Base-by-base conservation (phyloP, 1,284 basidiomycete genomes). In the Pseudozyma hubeiensis region DNA sequence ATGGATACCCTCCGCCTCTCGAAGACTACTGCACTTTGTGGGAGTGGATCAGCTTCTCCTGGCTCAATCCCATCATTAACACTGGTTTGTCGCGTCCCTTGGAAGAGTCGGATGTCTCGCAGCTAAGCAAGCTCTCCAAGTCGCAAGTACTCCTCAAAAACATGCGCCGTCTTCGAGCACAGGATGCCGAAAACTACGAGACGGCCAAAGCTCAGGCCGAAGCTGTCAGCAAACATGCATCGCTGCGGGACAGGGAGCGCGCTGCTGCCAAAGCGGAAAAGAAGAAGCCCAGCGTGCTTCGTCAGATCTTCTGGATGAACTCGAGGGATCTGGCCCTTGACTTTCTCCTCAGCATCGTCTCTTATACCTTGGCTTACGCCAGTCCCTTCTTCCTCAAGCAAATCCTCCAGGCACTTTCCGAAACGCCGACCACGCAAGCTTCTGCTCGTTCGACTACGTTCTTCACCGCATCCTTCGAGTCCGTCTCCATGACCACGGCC, bases 31-130 rank as follows among this genome's bases (percentile, higher is more conserved):
- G 89, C 44, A 90, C 87, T n/a, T 85, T 93, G 14, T 91, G 89
- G 88, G 87, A 89, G n/a, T 93, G 92, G 91, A 86, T 89, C 53
- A 89, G 88, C 1, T 93, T 93, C 82, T 88, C 88, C 2, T 94
- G 92, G 86, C 88, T 93, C 47, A 88, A 90, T 13, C 64, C 67
- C 7, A 48, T 78, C 29, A 58, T 78, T 39, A 24, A 16, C 24
- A 24, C 45, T 1, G 67, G 63, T 3, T 34, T 58, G 13, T 14
- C 47, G 16, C 53, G 77, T 6, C 60, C 63, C 1, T 61, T 78
- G 14, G 73, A 78, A 34, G 66, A 78, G 35, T 53, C 29, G 8
- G 77, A 78, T 31, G 65, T 78, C 9, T 77, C 60, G 53, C 59
- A 68, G 29, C 57, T 78, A 41, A 65, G 63, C 53, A 61, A 64